Evolutionary conservation across 1,284 basidiomycete genomes (phyloP).

Genomic region (Melampsora americana): DNA sequence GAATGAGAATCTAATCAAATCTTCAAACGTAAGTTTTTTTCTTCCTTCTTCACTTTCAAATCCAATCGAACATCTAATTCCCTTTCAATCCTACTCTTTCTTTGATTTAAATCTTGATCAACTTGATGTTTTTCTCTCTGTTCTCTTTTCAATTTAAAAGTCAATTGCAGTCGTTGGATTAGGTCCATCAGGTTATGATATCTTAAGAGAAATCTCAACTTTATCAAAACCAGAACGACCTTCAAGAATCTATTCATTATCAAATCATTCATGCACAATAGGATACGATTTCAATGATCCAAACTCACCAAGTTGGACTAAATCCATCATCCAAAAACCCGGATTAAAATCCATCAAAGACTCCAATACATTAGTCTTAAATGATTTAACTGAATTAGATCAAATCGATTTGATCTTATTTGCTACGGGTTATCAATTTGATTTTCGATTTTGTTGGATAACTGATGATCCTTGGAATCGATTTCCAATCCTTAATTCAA

Average conservation of each 20-base stretch:
- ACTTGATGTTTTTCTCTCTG: not conserved
- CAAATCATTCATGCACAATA: conserved; percentile 13
- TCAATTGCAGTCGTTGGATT: conserved; percentile 26
- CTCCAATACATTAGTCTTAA: conserved; percentile 23
- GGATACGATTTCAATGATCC: conserved; percentile 32
- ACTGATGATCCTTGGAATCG: not conserved
- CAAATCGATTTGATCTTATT: conserved; percentile 52
- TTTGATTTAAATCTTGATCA: too few species aligned
- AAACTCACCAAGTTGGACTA: conserved; percentile 13
- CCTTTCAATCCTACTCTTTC: too few species aligned
- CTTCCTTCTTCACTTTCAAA: not conserved
- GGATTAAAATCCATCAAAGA: conserved; percentile 1
- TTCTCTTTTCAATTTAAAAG: not conserved
- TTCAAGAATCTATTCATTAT: conserved; percentile 19
- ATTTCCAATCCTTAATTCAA: conserved; percentile 44
- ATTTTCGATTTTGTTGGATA: conserved; percentile 14
- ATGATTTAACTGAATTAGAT: conserved; percentile 36
- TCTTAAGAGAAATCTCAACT: conserved; percentile 18
- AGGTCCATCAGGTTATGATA: conserved; percentile 38
- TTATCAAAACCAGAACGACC: not conserved
- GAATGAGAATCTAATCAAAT: not conserved
- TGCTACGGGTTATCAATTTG: conserved; percentile 52
- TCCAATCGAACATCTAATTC: too few species aligned
- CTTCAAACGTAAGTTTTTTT: not conserved
- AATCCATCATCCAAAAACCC: not conserved